Conservation (phyloP, 306 rosid genomes). For the Adenanthera pavonina region DNA sequence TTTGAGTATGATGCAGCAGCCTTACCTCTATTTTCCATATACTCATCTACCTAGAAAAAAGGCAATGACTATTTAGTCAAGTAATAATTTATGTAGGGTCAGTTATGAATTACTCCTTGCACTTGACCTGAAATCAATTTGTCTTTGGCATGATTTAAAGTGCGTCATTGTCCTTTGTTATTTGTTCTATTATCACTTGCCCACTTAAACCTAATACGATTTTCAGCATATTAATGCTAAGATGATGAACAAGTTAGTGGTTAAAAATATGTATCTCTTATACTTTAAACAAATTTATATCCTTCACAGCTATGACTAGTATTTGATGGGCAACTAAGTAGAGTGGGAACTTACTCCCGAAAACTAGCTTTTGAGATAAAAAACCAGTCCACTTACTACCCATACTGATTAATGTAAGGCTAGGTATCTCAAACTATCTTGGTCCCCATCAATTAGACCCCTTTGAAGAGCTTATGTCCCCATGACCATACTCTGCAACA, state of each 20-base stretch:
- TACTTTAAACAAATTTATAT: no score
- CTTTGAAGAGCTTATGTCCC: not conserved
- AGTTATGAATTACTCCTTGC: not conserved
- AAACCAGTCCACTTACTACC: no score
- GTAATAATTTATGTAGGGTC: not conserved
- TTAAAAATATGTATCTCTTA: not conserved
- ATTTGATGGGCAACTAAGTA: no score
- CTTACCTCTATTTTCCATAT: conserved; percentile 59
- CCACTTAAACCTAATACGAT: not conserved
- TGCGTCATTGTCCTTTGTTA: no score
- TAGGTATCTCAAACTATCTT: no score
- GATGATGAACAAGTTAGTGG: not conserved
- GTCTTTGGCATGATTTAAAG: not conserved
- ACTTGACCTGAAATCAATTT: not conserved
- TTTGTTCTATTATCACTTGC: not conserved
- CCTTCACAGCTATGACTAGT: not conserved
- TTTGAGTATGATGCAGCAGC: conserved; percentile 75
- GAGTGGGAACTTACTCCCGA: no score
- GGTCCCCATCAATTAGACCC: no score
- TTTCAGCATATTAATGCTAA: not conserved
- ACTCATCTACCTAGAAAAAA: conserved; percentile 74
- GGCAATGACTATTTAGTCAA: conserved; percentile 23
- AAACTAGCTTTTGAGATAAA: no score
- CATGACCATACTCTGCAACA: not conserved
- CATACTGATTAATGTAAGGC: no score